Conservation (phyloP, 2,329 filamentous ascomycete species). For the Catunica adiposa region DNA sequence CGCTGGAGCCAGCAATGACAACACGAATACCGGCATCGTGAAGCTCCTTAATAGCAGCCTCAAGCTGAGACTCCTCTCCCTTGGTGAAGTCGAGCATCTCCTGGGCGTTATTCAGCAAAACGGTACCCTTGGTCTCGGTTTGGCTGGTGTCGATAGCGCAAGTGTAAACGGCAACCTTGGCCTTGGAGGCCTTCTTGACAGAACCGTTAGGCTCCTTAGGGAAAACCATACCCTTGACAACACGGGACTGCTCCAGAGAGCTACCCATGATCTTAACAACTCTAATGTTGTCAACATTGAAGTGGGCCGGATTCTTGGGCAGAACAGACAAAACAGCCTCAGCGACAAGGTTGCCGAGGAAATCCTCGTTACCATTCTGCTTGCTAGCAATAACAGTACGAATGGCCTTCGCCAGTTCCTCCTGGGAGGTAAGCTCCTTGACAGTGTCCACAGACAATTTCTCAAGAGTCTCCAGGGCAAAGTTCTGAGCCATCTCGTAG, state of each 20-base stretch:
- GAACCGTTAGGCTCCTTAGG: conserved; percentile 83
- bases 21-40: conserved; percentile 88
- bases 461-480: conserved; percentile 71
- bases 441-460: conserved; percentile 85
- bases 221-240: conserved; percentile 98
- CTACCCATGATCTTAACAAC: conserved; percentile 99
- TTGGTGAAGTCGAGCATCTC: conserved; percentile 98
- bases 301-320: conserved; percentile 87
- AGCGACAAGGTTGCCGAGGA: conserved; percentile 71
- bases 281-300: conserved; percentile 97
- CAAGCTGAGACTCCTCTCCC: conserved; percentile 85
- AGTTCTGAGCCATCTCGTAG: conserved; percentile 86
- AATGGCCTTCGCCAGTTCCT: conserved; percentile 86
- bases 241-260: conserved; percentile 79
- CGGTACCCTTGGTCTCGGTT: conserved; percentile 97
- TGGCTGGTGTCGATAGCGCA: conserved; percentile 91
- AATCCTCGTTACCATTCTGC: conserved; percentile 84
- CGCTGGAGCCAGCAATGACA: conserved; percentile 77
- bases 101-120: conserved; percentile 89
- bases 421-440: conserved; percentile 60
- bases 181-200: conserved; percentile 78
- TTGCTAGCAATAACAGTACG: conserved; percentile 92
- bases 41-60: conserved; percentile 83
- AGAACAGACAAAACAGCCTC: conserved; percentile 74
- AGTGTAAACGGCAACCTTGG: conserved; percentile 93